Base-by-base conservation (phyloP, 257 asterid genomes). In the Galeopsis tetrahit region DNA sequence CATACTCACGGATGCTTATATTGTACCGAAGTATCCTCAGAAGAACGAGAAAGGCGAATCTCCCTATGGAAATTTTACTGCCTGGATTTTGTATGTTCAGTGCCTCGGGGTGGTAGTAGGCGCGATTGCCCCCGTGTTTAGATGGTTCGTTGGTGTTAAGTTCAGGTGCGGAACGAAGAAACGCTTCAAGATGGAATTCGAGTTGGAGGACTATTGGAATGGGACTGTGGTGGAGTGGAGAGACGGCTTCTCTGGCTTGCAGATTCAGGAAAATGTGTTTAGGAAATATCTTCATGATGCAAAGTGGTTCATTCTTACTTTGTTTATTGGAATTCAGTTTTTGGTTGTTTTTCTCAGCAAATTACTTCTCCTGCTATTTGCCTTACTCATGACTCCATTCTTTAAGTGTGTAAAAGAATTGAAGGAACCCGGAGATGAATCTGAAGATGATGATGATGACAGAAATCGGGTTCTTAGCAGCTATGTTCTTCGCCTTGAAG, bases 401-500 rank as follows among this genome's bases (percentile, higher is more conserved):
- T n/a, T 49, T 4, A 2, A 4, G 14, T 9, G 7, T 14, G 55
- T 11, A 4, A 28, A 40, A 33, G 4, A 10, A 17, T 10, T 21
- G 13, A 51, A 67, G 6, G 34, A 49, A 0, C 21, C 14, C 11
- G 4, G 10, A n/a, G 4, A 8, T 14, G 17, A 32, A 0, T 13
- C 17, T 10, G 56, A 36, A 2, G 13, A 15, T 36, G 49, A 15
- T 62, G 67, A 36, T 7, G 48, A 51, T 2, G 39, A 49, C 1
- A 34, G 4, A 15, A 10, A 13, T 11, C 17, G 8, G 11, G 3
- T 9, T 46, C 60, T 66, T 14, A 31, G 57, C 4, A 7, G 21
- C 2, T 80, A 63, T 46, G 84, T 80, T 42, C 68, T 86, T 63
- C 80, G 76, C 2, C 87, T 83, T 7, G 84, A 84, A 49, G 74